Base-by-base conservation (phyloP, 371 early-diverging fungal genomes). In the Mucor plumbeus region DNA sequence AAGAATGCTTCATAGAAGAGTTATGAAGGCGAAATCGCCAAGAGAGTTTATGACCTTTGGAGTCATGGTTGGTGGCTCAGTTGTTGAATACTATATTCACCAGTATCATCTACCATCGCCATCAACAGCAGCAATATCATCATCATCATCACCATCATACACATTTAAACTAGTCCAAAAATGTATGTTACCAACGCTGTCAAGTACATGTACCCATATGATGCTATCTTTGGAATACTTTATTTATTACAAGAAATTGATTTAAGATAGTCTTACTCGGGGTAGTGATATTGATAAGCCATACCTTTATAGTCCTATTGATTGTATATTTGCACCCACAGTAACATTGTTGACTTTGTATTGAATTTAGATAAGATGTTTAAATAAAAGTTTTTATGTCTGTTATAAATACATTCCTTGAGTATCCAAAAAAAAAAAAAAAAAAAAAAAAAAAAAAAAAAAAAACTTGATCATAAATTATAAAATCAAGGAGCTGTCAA, bases 11-110 rank as follows among this genome's bases (percentile, higher is more conserved):
- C 55, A 54, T 60, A 61, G 60, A 66, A 59, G 53, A 41, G 38
- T 66, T 9, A 38, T 59, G 43, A 54, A 35, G n/a, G 55, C 61
- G 41, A 66, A 66, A 40, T 53, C 39, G 26, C 40, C 38, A 60
- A 66, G 41, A 41, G 61, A 60, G 55, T 54, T 53, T 38, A 63
- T 63, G 56, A 61, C 67, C 35, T 66, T 66, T 66, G 67, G 40
- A 50, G 41, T 66, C 10, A 66, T 66, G 60, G 35, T 61, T 60
- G 17, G 35, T 39, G 61, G 67, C 56, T 53, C 26, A 31, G 41
- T 40, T 39, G 41, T 55, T 66, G 67, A 66, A 61, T 66, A 59
- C 54, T 66, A 41, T 35, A 54, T 53, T 54, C 67, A 60, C 21
- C 38, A 66, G 39, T 66, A 66, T 54, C 47, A 60, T 36, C 67